Conservation (phyloP, 192 early-diverging fungal species). For the Coemansia sp. region DNA sequence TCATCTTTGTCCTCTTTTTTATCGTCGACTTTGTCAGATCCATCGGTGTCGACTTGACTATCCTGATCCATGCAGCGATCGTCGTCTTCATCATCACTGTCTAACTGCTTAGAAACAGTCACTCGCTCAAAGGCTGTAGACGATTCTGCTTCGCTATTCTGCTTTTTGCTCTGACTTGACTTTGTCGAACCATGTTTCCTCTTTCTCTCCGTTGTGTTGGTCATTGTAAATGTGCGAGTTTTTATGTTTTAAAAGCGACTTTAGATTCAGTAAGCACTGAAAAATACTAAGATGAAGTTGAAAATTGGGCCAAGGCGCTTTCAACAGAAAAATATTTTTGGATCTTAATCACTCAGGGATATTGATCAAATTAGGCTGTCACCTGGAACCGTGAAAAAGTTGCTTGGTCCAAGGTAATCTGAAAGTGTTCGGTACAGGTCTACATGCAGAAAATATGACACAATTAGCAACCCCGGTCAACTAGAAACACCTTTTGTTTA, state of each 20-base stretch:
- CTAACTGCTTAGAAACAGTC: neutral
- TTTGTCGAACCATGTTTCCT: neutral
- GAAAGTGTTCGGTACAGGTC: slow-evolving; percentile 24
- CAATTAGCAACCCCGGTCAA: neutral
- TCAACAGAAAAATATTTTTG: too few relatives aligned
- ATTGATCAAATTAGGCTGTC: neutral
- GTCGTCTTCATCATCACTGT: neutral
- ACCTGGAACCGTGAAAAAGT: slow-evolving; percentile 12
- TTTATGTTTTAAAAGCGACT: too few relatives aligned
- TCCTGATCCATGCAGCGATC: neutral
- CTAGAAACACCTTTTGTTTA: neutral
- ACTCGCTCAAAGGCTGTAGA: slow-evolving; percentile 11
- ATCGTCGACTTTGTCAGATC: neutral
- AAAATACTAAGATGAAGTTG: slow-evolving; percentile 1
- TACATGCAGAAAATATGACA: neutral
- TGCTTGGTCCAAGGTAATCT: slow-evolving; percentile 26
- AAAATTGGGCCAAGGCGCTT: neutral
- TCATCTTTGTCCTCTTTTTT: neutral
- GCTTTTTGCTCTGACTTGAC: neutral
- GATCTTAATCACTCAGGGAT: too few relatives aligned
- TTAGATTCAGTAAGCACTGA: too few relatives aligned
- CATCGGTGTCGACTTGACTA: neutral
- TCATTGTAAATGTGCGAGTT: neutral
- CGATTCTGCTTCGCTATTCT: neutral
- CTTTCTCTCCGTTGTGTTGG: neutral